Evolutionary conservation across 345 rosid genomes (phyloP), one percentile per base, ranked within the genome.

Genomic region (Garcia nutans): DNA sequence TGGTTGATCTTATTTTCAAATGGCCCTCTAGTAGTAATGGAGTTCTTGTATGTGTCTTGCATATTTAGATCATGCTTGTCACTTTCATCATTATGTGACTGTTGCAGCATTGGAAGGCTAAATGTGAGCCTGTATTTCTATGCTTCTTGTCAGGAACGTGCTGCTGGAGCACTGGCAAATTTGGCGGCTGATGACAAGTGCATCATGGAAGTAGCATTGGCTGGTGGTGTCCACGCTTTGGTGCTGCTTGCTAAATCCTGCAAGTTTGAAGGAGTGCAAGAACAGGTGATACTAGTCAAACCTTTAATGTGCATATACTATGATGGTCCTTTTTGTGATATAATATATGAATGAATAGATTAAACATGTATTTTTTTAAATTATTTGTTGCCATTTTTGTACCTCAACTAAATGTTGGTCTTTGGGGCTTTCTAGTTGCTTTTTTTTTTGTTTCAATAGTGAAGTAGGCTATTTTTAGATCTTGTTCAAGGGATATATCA

Each of bases 91-190:
- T 49, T 52, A 13, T 49, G 2, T 31, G 41, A 60, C 22, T 56
- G 12, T 2, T 54, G 24, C 61, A 62, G 16, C 62, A 54, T 72
- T 41, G 33, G n/a, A 55, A 63, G 55, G 37, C 11, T 62, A 77
- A 74, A n/a, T 50, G 20, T 57, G 55, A 66, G 54, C 15, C 44
- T 54, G 22, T 68, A 52, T 64, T 24, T 65, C 6, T 4, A 9
- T 62, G 60, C 24, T 59, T 68, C 6, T 69, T 71, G 1, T 75
- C 77, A 84, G 87, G 87, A 84, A 71, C 87, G 87, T 62, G 87
- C 87, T 13, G 83, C 87, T 60, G 87, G 87, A 59, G 85, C 87
- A 16, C 72, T 84, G 20, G 87, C 87, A 23, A 84, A 84, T 79
- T 72, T 84, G 73, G 87, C 83, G 8, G 83, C 85, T 41, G 85